Evolutionary conservation across 768 basidiomycete species (phyloP), one percentile per base, ranked within the genome.

Genomic region (Auricularia sp.): DNA sequence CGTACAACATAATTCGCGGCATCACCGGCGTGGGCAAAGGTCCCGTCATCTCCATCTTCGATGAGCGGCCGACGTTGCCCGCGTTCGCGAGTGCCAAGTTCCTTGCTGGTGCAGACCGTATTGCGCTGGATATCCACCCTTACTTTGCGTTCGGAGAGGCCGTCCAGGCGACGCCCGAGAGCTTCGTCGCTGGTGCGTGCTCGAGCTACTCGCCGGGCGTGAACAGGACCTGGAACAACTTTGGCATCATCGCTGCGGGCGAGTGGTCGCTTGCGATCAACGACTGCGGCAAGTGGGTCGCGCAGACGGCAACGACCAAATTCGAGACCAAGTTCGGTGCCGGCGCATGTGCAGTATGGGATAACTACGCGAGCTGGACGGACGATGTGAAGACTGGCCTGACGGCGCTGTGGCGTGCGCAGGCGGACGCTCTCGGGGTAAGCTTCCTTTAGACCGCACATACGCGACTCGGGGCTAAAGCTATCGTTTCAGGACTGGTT

Each of bases 191-290:
- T 4, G 34, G 29, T 24, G 56, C 34, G 6, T 59, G 56, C 56
- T n/a, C 24, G 24, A 35, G 29, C 29, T 35, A 59, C 56, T 14
- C 24, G 56, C 29, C 34, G 24, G 34, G 34, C 24, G 13, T 59
- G 24, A 59, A 59, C 56, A 24, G 29, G 7, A 59, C 56, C 11
- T 59, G 56, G 56, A 59, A 29, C 56, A 59, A 59, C 34, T 29
- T 59, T 33, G 96, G 96, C 33, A 70, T 97, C 63, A 85, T 86
- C 10, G 79, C 79, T 51, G 93, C 93, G 36, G 95, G 94, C 67
- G 95, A 98, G 77, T 98, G 86, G 70, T 90, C 88, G 66, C 87
- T 91, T 65, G 94, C 92, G 5, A 86, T 92, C 68, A 91, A 85
- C 36, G 91, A 92, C 74, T 92, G 90, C 70, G 89, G 89, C 56